Conservation (phyloP, 805 yeast species). For the Komagataella kurtzmanii region DNA sequence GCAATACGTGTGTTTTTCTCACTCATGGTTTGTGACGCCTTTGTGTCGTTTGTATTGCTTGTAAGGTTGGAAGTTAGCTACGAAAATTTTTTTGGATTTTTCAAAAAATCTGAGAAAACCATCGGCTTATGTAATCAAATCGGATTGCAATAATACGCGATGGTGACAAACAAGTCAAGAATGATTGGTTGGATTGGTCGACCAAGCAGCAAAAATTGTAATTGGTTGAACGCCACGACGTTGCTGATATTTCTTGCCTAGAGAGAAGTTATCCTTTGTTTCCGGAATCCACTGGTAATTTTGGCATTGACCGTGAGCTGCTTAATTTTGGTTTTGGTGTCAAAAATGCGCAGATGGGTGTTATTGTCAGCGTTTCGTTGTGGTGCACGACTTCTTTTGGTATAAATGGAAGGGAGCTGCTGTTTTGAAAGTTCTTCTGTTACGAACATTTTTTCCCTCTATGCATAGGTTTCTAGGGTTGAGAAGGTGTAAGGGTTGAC, state of each 20-base stretch:
- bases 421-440: background rate
- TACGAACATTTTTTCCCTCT: background rate
- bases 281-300: background rate
- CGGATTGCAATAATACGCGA: background rate
- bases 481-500: background rate
- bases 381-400: background rate
- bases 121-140: background rate
- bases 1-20: slow-evolving; percentile 70
- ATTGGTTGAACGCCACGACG: too few species aligned
- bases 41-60: background rate
- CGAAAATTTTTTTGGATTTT: background rate
- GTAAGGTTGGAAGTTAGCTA: background rate
- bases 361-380: background rate
- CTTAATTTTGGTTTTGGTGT: background rate
- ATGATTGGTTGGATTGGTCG: background rate
- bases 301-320: background rate
- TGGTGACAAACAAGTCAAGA: background rate
- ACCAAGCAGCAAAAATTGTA: too few species aligned
- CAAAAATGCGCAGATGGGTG: background rate
- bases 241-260: too few species aligned
- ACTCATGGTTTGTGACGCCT: slow-evolving; percentile 12
- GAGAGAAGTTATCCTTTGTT: background rate
- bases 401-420: background rate
- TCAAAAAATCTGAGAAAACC: background rate
- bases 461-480: background rate